A percentile compares a stretch with the other conserved stretches of the same genome.
Evolutionary conservation across 371 early-diverging fungal species (phyloP).

Genomic region (Zopfochytrium polystomum): DNA sequence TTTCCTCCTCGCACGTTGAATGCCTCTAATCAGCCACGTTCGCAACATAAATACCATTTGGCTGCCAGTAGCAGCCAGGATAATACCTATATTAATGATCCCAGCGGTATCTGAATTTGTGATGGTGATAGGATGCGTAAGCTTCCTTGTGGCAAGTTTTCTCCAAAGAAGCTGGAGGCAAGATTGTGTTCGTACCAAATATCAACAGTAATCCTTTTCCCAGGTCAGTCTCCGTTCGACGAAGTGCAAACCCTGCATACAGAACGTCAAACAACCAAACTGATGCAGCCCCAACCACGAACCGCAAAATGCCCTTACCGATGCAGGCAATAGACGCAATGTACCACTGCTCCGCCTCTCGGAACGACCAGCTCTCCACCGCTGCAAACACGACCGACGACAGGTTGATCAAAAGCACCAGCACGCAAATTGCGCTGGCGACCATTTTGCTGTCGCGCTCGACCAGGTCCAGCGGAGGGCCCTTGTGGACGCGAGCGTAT

Average conservation of each 20-base stretch:
- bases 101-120: slow-evolving; percentile 8
- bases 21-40: slow-evolving; percentile 10
- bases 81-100: slow-evolving; percentile 11
- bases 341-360: slow-evolving; percentile 22
- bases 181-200: neutral
- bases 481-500: neutral
- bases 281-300: neutral
- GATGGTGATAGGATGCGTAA: neutral
- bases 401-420: slow-evolving; percentile 10
- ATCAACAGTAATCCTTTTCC: slow-evolving; percentile 10
- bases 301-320: neutral
- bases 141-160: neutral
- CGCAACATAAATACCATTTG: slow-evolving; percentile 10
- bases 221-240: neutral
- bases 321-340: slow-evolving; percentile 11
- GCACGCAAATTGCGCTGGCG: slow-evolving; percentile 1
- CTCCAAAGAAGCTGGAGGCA: neutral
- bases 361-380: slow-evolving; percentile 16
- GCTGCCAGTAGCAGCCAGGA: slow-evolving; percentile 5
- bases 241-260: slow-evolving; percentile 9
- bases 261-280: neutral
- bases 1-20: slow-evolving; percentile 4
- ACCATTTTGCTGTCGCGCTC: slow-evolving; percentile 5
- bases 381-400: slow-evolving; percentile 6
- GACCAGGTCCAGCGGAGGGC: slow-evolving; percentile 8